Evolutionary conservation across 306 rosid genomes (phyloP).

Genomic region (Rosa rugosa): DNA sequence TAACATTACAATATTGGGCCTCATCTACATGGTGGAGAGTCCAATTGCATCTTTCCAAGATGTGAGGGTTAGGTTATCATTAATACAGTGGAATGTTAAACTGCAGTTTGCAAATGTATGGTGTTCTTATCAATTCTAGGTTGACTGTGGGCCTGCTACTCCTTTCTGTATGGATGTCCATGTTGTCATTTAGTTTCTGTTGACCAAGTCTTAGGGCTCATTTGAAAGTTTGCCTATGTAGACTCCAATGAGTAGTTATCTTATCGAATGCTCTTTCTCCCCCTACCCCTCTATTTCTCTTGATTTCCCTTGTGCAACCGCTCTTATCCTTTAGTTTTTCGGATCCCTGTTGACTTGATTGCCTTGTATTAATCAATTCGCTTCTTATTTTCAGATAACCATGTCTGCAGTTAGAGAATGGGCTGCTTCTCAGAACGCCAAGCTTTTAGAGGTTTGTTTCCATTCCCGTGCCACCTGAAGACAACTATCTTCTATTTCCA

Average conservation of each 20-base stretch:
- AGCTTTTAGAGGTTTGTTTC: conserved; percentile 85
- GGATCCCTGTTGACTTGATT: conserved; percentile 17
- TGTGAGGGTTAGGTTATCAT: not conserved
- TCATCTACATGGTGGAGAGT: not conserved
- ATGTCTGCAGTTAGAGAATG: conserved; percentile 99
- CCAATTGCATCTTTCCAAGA: conserved; percentile 8
- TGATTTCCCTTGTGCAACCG: not conserved
- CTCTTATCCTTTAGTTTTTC: conserved; percentile 17
- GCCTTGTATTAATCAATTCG: conserved; percentile 24
- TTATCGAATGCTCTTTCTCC: not conserved
- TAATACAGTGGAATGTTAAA: not conserved
- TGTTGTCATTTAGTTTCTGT: not conserved
- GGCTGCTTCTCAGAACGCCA: conserved; percentile 96
- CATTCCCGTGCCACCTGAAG: conserved; percentile 12
- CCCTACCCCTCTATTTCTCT: not conserved
- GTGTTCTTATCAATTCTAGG: not conserved
- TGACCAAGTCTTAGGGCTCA: not conserved
- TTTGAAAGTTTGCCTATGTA: not conserved
- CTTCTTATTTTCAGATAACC: conserved; percentile 64
- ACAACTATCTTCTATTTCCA: conserved; percentile 8
- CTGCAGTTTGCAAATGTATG: not conserved
- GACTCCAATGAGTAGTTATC: not conserved
- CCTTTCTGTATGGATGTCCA: not conserved
- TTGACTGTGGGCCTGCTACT: not conserved
- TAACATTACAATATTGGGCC: not conserved